Evolutionary conservation across 2,329 filamentous ascomycete species (phyloP).

Genomic region (Phoma sp.): DNA sequence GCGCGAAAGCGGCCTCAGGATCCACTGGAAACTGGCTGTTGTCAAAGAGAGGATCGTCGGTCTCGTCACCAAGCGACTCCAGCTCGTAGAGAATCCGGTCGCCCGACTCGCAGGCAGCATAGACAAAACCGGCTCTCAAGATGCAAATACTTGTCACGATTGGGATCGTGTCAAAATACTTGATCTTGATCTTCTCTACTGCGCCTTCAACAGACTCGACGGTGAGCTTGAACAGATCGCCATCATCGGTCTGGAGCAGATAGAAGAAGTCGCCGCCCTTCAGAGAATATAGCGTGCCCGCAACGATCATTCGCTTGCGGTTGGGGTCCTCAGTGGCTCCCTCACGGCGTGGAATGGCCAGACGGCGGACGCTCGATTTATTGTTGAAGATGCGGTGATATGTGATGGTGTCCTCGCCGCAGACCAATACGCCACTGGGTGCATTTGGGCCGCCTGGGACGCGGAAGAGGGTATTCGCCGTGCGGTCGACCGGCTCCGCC

Average conservation of each 20-base stretch:
- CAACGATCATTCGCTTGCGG: slow-evolving; percentile 83
- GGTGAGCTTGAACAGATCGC: slow-evolving; percentile 96
- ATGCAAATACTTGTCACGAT: slow-evolving; percentile 88
- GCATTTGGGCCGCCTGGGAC: slow-evolving; percentile 93
- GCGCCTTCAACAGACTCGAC: slow-evolving; percentile 75
- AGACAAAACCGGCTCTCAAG: slow-evolving; percentile 93
- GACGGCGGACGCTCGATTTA: slow-evolving; percentile 78
- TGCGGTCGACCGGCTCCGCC: slow-evolving; percentile 91
- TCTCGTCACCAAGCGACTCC: slow-evolving; percentile 94
- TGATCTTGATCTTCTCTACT: slow-evolving; percentile 84
- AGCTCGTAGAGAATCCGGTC: slow-evolving; percentile 97
- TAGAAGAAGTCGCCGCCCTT: slow-evolving; percentile 94
- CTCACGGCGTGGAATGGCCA: slow-evolving; percentile 84
- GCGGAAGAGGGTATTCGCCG: slow-evolving; percentile 88
- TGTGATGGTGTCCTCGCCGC: slow-evolving; percentile 90
- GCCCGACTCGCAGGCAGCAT: slow-evolving; percentile 88
- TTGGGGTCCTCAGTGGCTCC: slow-evolving; percentile 92
- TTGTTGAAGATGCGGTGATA: slow-evolving; percentile 87
- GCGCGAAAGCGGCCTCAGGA: slow-evolving; percentile 71
- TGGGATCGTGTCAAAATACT: slow-evolving; percentile 97
- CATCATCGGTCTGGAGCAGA: slow-evolving; percentile 92
- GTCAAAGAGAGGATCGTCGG: slow-evolving; percentile 83
- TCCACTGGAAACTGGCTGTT: slow-evolving; percentile 85
- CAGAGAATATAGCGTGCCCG: slow-evolving; percentile 97
- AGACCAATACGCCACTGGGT: slow-evolving; percentile 93